phyloP scores from a whole-genome alignment of 805 yeast genomes.

The Ogataea minuta region DNA sequence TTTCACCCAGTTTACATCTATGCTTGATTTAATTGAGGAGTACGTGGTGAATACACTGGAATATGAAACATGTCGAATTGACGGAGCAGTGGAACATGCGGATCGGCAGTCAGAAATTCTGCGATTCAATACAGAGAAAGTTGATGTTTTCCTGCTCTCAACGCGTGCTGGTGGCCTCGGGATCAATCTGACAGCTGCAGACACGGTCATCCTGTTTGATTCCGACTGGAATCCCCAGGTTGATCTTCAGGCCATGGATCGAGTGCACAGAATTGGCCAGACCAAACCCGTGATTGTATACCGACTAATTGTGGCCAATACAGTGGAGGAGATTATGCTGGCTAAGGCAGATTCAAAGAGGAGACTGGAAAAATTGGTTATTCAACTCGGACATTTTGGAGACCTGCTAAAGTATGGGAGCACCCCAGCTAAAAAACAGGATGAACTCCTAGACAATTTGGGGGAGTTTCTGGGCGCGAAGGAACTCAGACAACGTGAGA shows the following conservation, averaged over 20 bases:
- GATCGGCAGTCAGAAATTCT: constrained; percentile 65
- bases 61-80: constrained; percentile 57
- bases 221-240: constrained; percentile 98
- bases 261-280: constrained; percentile 94
- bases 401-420: constrained; percentile 29
- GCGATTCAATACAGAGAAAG: constrained; percentile 40
- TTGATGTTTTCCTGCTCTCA: constrained; percentile 66
- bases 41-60: constrained; percentile 54
- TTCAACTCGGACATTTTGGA: constrained; percentile 60
- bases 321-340: constrained; percentile 80
- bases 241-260: constrained; percentile 93
- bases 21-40: constrained; percentile 79
- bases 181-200: constrained; percentile 80
- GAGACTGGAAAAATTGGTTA: constrained; percentile 71
- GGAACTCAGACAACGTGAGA: constrained; percentile 25
- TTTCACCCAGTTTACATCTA: constrained; percentile 81
- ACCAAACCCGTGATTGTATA: constrained; percentile 76
- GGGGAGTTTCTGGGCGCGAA: constrained; percentile 39
- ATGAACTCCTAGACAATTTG: constrained; percentile 34
- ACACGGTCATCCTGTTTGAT: constrained; percentile 85
- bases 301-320: constrained; percentile 71
- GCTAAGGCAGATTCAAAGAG: constrained; percentile 80
- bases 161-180: constrained; percentile 97
- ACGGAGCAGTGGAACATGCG: constrained; percentile 68
- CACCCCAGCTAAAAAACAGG: constrained; percentile 14